Evolutionary conservation across 768 basidiomycete genomes (phyloP), one percentile per base, ranked within the genome.

Genomic region (Leccinum arenicola): DNA sequence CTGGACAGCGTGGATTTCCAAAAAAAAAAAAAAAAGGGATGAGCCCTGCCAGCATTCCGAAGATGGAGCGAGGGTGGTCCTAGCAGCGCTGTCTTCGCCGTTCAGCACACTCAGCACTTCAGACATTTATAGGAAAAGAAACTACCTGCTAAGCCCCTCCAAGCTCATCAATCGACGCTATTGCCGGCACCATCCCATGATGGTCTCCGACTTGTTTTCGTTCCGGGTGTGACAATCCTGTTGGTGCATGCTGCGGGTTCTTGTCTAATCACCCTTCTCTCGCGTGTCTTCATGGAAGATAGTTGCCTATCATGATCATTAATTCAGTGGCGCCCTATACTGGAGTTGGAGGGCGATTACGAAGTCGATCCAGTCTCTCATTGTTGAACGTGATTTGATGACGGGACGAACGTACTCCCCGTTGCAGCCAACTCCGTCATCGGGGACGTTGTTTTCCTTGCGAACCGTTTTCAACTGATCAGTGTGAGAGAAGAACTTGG

Each of bases 371-470:
- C 82, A 80, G 69, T 79, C 78, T 59, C 81, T 86, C 43, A 80
- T 85, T 19, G 81, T 84, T 1, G 79, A 84, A 52, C 47, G 77
- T 84, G 19, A 73, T 82, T 27, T 77, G 84, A 19, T 3, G 79
- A 84, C 61, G 76, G 77, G 11, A 74, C 78, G 45, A 74, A 75
- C 29, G 68, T 78, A 19, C 78, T 77, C 19, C 73, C 83, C 10
- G 71, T 80, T 25, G 82, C 84, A 11, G 78, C 78, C 50, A 79
- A 84, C 38, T 77, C 86, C 47, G 75, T 87, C 10, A 80, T 82
- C 0, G 83, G 84, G 4, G 84, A 85, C 56, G 65, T 84, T 51
- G 73, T 83, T 49, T 68, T 75, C 19, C 80, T 85, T 62, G 70
- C 83, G 43, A 82, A 84, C 59, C 74, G 82, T 12, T 76, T 81